phyloP scores from a whole-genome alignment of 2,329 filamentous ascomycete species.

The Sclerotinia nivalis region DNA sequence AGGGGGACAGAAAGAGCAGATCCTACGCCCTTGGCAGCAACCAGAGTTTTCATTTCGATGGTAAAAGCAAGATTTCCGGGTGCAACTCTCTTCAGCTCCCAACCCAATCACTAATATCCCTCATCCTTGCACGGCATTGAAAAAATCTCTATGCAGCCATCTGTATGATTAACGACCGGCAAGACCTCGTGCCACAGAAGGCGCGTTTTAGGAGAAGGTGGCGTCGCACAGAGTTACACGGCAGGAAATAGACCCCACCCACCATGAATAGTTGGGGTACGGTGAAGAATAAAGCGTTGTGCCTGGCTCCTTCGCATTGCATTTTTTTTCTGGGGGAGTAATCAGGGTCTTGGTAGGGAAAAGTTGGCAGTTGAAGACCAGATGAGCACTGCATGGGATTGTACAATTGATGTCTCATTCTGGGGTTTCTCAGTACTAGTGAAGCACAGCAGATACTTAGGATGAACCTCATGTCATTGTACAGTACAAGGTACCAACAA shows the following conservation, averaged over 20 bases:
- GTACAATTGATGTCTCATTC: conserved; percentile 17
- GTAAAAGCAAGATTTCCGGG: neutral
- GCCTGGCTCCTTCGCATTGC: neutral
- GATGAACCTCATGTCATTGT: conserved; percentile 21
- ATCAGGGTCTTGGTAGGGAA: conserved; percentile 8
- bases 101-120: conserved; percentile 7
- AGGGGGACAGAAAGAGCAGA: neutral
- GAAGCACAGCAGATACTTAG: conserved; percentile 20
- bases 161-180: neutral
- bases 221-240: conserved; percentile 1
- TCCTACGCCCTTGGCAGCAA: neutral
- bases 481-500: conserved; percentile 3
- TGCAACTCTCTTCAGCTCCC: neutral
- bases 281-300: conserved; percentile 16
- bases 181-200: conserved; percentile 12
- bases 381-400: conserved; percentile 14
- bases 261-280: conserved; percentile 1
- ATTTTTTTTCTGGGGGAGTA: neutral
- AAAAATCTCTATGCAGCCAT: neutral
- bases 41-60: conserved; percentile 8
- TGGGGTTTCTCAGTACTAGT: conserved; percentile 20
- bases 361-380: conserved; percentile 16
- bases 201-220: neutral
- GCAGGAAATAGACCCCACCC: conserved; percentile 11
- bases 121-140: conserved; percentile 13